Base-by-base conservation (phyloP, 345 rosid species). In the Murraya paniculata region DNA sequence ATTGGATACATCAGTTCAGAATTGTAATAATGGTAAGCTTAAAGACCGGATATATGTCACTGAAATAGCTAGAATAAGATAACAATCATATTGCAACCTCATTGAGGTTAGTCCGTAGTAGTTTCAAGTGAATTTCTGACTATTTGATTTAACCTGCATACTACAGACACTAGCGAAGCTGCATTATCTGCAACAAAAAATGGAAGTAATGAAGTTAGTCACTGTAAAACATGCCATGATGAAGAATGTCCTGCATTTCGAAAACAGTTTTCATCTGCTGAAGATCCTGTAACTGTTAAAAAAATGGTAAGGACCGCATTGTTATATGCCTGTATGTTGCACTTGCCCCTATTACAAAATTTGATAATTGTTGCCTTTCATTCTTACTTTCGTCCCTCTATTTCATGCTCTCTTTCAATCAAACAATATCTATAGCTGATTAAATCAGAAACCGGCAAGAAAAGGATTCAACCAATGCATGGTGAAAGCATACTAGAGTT, bases 1-100 rank as follows among this genome's bases (percentile, higher is more conserved):
- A 65, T 41, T 65, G 38, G 85, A 80, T 57, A 35, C 70, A 7
- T 82, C 77, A 28, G 36, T 50, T 56, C 82, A 77, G 75, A 83
- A 81, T 69, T 85, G 68, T 59, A 77, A 72, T 65, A 81, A 81
- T 74, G 88, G 91, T 90, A 85, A 79, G 81, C 62, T 64, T 60
- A 65, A 67, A 38, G 21, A 6, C 60, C 70, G 41, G n/a, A 41
- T 50, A 5, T 61, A 25, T 41, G 25, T 33, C 21, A 0, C 14
- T 69, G 59, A 19, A 48, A 27, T 27, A 69, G 50, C 33, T 45
- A 48, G 5, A 45, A 48, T 48, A 7, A 27, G 38, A 27, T 69
- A 48, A 69, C 18, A 18, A 27, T 53, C 57, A 69, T 45, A 68
- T 39, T 68, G 22, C 55, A 19, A 24, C 18, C 1, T 45, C n/a